Evolutionary conservation across 495 filamentous ascomycete genomes (phyloP), one percentile per base, ranked within the genome.

Genomic region (Lophiotrema nucula): DNA sequence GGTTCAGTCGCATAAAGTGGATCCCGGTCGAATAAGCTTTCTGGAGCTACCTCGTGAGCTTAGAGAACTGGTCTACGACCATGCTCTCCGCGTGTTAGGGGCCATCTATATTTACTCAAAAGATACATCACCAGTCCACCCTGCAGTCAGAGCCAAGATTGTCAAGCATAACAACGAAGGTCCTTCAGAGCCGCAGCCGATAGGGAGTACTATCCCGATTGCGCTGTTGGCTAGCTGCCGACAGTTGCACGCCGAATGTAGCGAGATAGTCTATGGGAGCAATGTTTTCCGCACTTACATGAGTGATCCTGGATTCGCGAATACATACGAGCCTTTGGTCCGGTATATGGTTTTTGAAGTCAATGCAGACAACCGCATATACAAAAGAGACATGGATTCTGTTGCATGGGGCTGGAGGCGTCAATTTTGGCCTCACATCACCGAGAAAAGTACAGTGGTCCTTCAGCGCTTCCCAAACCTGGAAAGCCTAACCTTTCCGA

Each of bases 251-350:
- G 18, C 50, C 12, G 70, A 73, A 61, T 56, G 49, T 13, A 62
- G 56, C 19, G 58, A 53, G 10, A 47, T 71, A 0, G 58, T 73
- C 1, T 73, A 73, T 56, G 62, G 66, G 47, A 57, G 47, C 22
- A 73, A 73, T 58, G 11, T 53, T 33, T 60, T 60, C 42, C 38
- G 56, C 18, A 18, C 53, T 18, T 60, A 53, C 41, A 47, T 33
- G 12, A 39, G 13, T n/a, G 38, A 53, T 12, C 42, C 42, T 15
- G 16, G 13, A n/a, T 60, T 60, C 25, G 56, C 41, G 13, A 26
- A 47, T 12, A 1, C 25, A 3, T 60, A 60, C 25, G 39, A 25
- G 1, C 4, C 12, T 2, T 25, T 53, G 27, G 41, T 60, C 33
- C 38, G 27, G 10, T 24, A 60, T 16, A 33, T 60, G 18, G 41